Evolutionary conservation across 257 asterid genomes (phyloP), one percentile per base, ranked within the genome.

Genomic region (Marsdenia floribunda): DNA sequence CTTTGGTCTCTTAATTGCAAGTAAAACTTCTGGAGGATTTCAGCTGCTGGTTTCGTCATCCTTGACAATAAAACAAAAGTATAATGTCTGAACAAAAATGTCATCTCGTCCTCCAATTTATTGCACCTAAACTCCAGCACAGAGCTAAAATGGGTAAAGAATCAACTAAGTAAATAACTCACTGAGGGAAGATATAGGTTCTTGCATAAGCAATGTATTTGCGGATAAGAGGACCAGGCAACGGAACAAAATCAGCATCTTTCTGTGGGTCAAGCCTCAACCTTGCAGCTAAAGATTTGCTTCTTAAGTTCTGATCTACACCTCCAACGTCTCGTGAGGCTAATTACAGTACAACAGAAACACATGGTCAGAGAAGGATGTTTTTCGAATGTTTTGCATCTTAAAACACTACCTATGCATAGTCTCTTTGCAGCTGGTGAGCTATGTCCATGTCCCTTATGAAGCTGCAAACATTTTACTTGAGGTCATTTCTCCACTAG

Each of bases 41-140:
- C 97, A 74, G 98, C 98, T 42, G 97, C 98, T 82, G 91, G 93
- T 77, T 84, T 90, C 75, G 96, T 86, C 98, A 93, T 89, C 90
- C 98, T 93, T 77, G 66, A 64, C 52, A 68, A 66, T 81, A 80
- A 67, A 76, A 76, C 73, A 26, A 77, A 80, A 75, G 46, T 42
- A 68, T 40, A 75, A 59, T 74, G 19, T 50, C 74, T 74, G 52
- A 68, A 65, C 7, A 61, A 71, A 82, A 67, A 68, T 59, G 63
- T 73, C 73, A 68, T 80, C 47, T 68, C 57, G 21, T 60, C 54
- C 49, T 60, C 52, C 16, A 66, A 19, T 66, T n/a, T 21, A 6
- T 66, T 38, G 33, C 47, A 15, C 66, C 42, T 1, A 40, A 24
- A 0, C 6, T 2, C 22, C 71, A 66, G 52, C 47, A 19, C 29